Evolutionary conservation across 2,329 filamentous ascomycete genomes (phyloP), one percentile per base, ranked within the genome.

Genomic region (Phialemonium atrogriseum): DNA sequence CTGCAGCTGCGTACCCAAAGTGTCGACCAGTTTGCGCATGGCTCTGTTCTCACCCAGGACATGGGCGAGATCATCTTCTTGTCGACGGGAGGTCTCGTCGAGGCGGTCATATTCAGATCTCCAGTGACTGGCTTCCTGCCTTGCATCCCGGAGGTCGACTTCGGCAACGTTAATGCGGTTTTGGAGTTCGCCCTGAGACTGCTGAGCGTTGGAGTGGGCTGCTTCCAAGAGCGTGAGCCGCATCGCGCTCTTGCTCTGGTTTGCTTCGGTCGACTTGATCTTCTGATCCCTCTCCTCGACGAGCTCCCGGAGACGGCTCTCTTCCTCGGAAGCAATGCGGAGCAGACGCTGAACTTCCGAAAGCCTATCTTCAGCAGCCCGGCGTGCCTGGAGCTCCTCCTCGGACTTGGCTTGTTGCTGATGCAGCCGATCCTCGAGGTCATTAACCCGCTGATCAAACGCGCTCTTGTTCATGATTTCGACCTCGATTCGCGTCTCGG

Each of bases 1-100:
- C 48, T 91, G 80, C 24, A 91, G 74, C 51, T 94, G 87, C 27
- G 73, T 73, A 39, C 79, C 77, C 34, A 94, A 68, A 14, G 77
- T 80, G 39, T 80, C 75, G 36, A 94, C 75, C 18, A 79, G 77
- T 50, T 74, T 77, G 45, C 79, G 77, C 35, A 95, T 65, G 42
- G 81, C 79, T 54, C 81, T 84, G 45, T 84, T 87, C 48, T 77
- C 70, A 7, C 69, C 66, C 8, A 64, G 43, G 3, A 61, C 58
- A 24, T 69, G 58, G 10, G 57, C 50, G 14, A 73, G 53, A 22
- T 75, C 70, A 26, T 62, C 60, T 21, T 62, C 59, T 40, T 64
- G 62, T 33, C 66, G 62, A 24, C 64, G 62, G 24, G 65, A 61
- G 12, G 61, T 54, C 33, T 77, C 68, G 15, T 70, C 64, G 6